Conservation (phyloP, 2,329 filamentous ascomycete species). For the Rachicladosporium sp. region DNA sequence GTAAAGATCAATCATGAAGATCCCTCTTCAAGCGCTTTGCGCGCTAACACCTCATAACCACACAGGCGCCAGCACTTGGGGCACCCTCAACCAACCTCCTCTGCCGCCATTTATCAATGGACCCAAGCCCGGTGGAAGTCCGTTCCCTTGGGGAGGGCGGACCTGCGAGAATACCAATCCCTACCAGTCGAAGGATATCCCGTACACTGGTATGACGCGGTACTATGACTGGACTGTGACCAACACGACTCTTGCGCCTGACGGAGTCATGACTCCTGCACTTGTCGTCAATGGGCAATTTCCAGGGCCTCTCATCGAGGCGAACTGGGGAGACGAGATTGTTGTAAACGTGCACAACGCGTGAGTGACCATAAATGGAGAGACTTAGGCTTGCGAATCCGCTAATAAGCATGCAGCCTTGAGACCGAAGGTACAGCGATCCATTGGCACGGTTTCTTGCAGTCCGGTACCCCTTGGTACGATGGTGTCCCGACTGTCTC, state of each 20-base stretch:
- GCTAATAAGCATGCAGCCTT: conserved; percentile 23
- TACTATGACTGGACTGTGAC: conserved; percentile 18
- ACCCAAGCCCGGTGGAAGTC: conserved; percentile 8
- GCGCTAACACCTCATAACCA: conserved; percentile 21
- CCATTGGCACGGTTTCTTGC: conserved; percentile 24
- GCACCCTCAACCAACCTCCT: conserved; percentile 8
- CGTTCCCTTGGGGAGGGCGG: conserved; percentile 19
- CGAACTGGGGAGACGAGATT: conserved; percentile 23
- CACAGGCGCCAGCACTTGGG: conserved; percentile 9
- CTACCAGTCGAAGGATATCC: conserved; percentile 15
- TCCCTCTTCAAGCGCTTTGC: conserved; percentile 1
- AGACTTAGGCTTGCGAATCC: too few species aligned
- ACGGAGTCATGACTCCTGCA: conserved; percentile 14
- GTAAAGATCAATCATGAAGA: too few species aligned
- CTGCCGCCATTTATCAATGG: conserved; percentile 12
- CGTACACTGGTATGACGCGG: conserved; percentile 20
- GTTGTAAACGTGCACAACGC: conserved; percentile 11
- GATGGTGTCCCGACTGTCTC: conserved; percentile 22
- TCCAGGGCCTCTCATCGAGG: conserved; percentile 24
- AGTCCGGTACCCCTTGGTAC: conserved; percentile 19
- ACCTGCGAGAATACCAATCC: conserved; percentile 19
- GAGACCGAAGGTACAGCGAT: conserved; percentile 26
- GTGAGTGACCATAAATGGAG: too few species aligned
- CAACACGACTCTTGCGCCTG: conserved; percentile 16
- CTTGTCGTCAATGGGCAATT: conserved; percentile 22